These are phyloP conservation scores for Chaetomium globosum DNA, from an alignment of 2,329 filamentous ascomycete genomes.

Conservation along the genomic window DNA sequence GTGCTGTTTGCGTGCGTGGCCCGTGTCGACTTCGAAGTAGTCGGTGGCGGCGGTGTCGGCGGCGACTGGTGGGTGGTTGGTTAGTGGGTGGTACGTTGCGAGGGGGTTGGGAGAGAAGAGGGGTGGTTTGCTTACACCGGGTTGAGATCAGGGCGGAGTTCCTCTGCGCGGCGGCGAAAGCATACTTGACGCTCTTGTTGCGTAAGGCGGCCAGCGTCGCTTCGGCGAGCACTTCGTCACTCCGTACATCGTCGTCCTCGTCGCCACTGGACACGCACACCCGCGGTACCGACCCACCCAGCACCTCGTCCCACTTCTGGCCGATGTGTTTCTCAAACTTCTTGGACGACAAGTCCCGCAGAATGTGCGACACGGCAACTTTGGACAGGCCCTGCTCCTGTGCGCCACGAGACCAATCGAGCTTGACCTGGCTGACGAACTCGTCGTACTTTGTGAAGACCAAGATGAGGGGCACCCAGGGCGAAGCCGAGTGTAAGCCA, in stretches of 20 bases:
- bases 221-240: conserved; percentile 29
- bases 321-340: conserved; percentile 34
- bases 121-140: conserved; percentile 27
- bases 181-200: conserved; percentile 29
- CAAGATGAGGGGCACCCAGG: conserved; percentile 30
- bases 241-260: conserved; percentile 24
- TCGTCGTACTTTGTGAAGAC: conserved; percentile 38
- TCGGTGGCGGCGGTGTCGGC: conserved; percentile 32
- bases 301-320: conserved; percentile 31
- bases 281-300: conserved; percentile 23
- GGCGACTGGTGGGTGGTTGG: conserved; percentile 22
- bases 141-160: conserved; percentile 34
- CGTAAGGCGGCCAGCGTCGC: conserved; percentile 29
- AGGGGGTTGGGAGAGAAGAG: neutral
- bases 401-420: conserved; percentile 33
- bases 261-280: conserved; percentile 33
- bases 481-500: conserved; percentile 22
- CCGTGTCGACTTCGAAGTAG: conserved; percentile 36
- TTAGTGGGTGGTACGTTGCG: conserved; percentile 7
- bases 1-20: conserved; percentile 35
- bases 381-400: conserved; percentile 32
- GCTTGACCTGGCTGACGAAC: conserved; percentile 31
- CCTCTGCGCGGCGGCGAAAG: conserved; percentile 35
- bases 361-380: conserved; percentile 35
- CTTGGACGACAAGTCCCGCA: conserved; percentile 32